Evolutionary conservation across 2,329 filamentous ascomycete species (phyloP).

Genomic region (Cladosporium cucumerinum): DNA sequence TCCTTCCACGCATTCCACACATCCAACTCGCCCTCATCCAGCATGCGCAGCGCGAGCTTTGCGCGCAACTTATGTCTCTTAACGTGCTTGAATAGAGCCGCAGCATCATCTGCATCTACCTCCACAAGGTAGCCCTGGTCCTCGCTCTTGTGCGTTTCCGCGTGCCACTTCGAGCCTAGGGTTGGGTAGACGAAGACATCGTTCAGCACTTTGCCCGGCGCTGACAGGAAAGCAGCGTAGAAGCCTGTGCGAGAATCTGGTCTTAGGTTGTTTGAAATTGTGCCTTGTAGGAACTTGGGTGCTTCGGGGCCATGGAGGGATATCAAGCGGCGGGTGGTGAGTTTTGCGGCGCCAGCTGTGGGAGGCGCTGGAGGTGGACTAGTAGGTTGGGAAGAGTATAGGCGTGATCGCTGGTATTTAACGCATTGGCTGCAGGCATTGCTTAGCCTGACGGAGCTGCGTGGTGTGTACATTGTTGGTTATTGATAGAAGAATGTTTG

Average conservation of each 20-base stretch:
- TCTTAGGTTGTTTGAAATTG: conserved; percentile 71
- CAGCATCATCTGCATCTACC: conserved; percentile 67
- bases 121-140: conserved; percentile 72
- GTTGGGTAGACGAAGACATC: conserved; percentile 86
- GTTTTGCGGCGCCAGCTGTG: conserved; percentile 50
- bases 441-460: background rate
- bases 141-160: conserved; percentile 24
- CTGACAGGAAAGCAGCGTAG: conserved; percentile 83
- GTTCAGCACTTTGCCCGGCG: conserved; percentile 74
- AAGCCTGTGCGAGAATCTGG: conserved; percentile 52
- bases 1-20: conserved; percentile 76
- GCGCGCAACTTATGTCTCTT: conserved; percentile 81
- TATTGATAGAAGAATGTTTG: background rate
- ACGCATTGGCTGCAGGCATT: background rate
- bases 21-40: conserved; percentile 62
- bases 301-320: conserved; percentile 76
- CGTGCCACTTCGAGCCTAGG: conserved; percentile 34
- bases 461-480: conserved; percentile 5
- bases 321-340: conserved; percentile 75
- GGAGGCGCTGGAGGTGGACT: conserved; percentile 43
- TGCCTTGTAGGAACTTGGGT: conserved; percentile 80
- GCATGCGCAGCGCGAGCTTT: conserved; percentile 66
- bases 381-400: conserved; percentile 8
- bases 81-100: conserved; percentile 65
- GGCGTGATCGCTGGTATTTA: background rate